These are phyloP conservation scores for Mercurialis annua DNA, from an alignment of 345 rosid species.

Conservation along the genomic window DNA sequence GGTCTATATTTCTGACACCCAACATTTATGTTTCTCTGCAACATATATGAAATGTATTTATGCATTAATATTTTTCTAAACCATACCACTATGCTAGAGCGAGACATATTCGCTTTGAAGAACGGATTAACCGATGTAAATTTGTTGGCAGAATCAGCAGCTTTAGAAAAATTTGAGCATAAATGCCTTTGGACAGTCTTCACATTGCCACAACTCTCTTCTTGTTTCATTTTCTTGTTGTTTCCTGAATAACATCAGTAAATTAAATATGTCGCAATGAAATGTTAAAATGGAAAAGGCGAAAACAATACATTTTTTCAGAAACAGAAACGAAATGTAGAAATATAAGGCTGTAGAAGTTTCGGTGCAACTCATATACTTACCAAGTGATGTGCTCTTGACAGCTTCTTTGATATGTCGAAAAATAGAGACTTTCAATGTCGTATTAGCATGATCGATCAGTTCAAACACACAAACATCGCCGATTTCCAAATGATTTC, in stretches of 20 bases:
- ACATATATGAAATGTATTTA: neutral
- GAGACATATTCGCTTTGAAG: neutral
- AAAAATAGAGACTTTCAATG: neutral
- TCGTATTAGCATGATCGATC: neutral
- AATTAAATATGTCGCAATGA: too few species aligned
- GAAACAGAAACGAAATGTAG: too few species aligned
- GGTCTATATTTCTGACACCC: neutral
- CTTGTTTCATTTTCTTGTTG: neutral
- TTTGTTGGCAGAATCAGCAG: neutral
- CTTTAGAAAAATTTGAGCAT: neutral
- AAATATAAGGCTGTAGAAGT: too few species aligned
- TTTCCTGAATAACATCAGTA: neutral
- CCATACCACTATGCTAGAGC: neutral
- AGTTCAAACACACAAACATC: slow-evolving; percentile 20
- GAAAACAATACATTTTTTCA: neutral
- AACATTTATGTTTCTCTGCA: neutral
- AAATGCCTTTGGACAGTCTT: neutral
- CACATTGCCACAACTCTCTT: neutral
- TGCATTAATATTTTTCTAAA: neutral
- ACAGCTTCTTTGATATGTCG: neutral
- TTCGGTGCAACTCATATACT: too few species aligned
- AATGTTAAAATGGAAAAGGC: too few species aligned
- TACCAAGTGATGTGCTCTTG: neutral
- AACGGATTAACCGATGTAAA: neutral
- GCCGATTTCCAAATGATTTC: slow-evolving; percentile 10